These are phyloP conservation scores for Gymnopilus junonius DNA, from an alignment of 768 basidiomycete genomes.

Conservation along the genomic window DNA sequence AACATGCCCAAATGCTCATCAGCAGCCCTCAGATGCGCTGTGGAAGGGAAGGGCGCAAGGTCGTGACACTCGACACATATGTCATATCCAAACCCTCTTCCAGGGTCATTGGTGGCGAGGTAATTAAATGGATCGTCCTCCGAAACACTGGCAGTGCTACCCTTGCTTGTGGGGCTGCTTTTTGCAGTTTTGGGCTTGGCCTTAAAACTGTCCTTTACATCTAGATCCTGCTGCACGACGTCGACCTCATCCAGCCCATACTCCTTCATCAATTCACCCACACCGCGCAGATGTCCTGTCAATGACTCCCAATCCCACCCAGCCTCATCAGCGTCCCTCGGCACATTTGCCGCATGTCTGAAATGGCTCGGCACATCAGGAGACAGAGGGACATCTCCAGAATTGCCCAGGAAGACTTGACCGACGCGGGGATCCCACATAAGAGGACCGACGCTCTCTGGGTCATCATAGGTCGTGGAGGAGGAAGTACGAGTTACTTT, in stretches of 20 bases:
- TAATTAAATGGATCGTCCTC: slow-evolving; percentile 49
- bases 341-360: slow-evolving; percentile 26
- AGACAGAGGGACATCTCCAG: slow-evolving; percentile 72
- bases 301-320: slow-evolving; percentile 21
- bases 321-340: slow-evolving; percentile 13
- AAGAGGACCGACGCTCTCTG: slow-evolving; percentile 29
- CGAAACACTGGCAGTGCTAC: background rate
- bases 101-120: slow-evolving; percentile 44
- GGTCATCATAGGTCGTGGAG: background rate
- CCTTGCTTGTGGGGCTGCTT: background rate
- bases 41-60: slow-evolving; percentile 72
- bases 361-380: slow-evolving; percentile 31
- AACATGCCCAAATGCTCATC: slow-evolving; percentile 75
- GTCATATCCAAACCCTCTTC: slow-evolving; percentile 70
- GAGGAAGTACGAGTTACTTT: background rate
- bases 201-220: slow-evolving; percentile 2
- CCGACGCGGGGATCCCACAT: slow-evolving; percentile 62
- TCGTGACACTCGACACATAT: slow-evolving; percentile 92
- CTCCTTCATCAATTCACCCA: slow-evolving; percentile 22
- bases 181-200: background rate
- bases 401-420: slow-evolving; percentile 83
- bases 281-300: slow-evolving; percentile 22
- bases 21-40: slow-evolving; percentile 67
- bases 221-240: slow-evolving; percentile 5
- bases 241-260: slow-evolving; percentile 9